Evolutionary conservation across 768 basidiomycete species (phyloP), one percentile per base, ranked within the genome.

Genomic region (Tylopilus subfusipes): DNA sequence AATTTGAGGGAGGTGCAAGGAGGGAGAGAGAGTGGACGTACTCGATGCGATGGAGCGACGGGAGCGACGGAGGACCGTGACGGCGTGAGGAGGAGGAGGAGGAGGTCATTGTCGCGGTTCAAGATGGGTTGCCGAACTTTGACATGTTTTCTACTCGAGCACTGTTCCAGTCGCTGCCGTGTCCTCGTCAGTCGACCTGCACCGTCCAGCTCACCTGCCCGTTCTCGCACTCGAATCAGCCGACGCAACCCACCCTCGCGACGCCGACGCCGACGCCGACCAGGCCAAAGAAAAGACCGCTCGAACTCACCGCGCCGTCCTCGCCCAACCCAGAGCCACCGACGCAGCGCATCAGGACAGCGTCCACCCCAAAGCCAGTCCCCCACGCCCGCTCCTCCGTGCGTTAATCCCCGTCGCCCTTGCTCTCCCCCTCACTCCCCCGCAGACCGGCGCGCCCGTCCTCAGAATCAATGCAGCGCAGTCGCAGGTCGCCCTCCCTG

Each of bases 401-500:
- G 66, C 39, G 67, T 57, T 25, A 5, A 18, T 38, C 5, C n/a
- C 24, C 8, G 38, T 9, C 12, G 13, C 21, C 2, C 18, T 4
- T 14, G n/a, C 53, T 5, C 53, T 5, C 19, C 47, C 22, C 36
- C 48, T 48, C 47, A 48, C 42, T 13, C 21, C 42, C 36, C 25
- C 4, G 24, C 44, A 87, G 82, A 73, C 76, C 33, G 86, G 85
- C 27, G 81, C 76, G 0, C 90, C 90, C 5, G 63, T 86, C 46
- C 78, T 93, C 33, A 76, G 78, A 66, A 72, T 86, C 51, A 85
- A 80, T 67, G 79, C 87, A 4, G 84, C 84, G 0, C 80, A 78
- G 52, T 92, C 90, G n/a, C 75, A 76, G 39, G 82, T 93, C 19
- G 75, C 92, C 1, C 61, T 93, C 42, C 83, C 85, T 5, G 84